phyloP scores from a whole-genome alignment of 2,329 filamentous ascomycete species.

The Onygenales sp. region DNA sequence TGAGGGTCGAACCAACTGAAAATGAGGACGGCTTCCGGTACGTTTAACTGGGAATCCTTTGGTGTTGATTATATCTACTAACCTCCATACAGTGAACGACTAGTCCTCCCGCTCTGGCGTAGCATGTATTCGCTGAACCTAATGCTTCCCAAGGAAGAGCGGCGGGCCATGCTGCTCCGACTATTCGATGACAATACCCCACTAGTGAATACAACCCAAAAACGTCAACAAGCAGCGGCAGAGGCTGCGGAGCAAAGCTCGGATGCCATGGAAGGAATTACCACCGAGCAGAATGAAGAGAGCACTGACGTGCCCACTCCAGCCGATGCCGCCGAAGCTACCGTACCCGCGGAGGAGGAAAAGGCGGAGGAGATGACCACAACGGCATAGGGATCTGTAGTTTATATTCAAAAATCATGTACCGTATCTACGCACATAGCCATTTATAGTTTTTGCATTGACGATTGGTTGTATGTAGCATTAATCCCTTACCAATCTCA shows the following conservation, averaged over 20 bases:
- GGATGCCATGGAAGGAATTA: background rate
- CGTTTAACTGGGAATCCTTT: constrained; percentile 11
- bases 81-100: constrained; percentile 49
- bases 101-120: constrained; percentile 90
- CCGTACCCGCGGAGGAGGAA: background rate
- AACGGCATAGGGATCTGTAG: background rate
- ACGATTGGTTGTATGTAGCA: no score
- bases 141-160: constrained; percentile 96
- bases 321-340: background rate
- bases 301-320: constrained; percentile 1
- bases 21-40: constrained; percentile 48
- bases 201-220: constrained; percentile 54
- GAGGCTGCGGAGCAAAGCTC: constrained; percentile 7
- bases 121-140: constrained; percentile 86
- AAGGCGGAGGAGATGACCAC: background rate
- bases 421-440: no score
- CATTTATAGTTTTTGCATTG: no score
- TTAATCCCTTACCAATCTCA: no score
- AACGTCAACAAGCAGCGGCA: constrained; percentile 14
- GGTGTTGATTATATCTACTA: constrained; percentile 13
- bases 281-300: background rate
- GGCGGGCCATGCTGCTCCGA: constrained; percentile 80
- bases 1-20: constrained; percentile 69
- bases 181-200: constrained; percentile 85
- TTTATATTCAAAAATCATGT: no score